phyloP scores from a whole-genome alignment of 176 grass and related monocot genomes.

The Cenchrus fungigraminus region DNA sequence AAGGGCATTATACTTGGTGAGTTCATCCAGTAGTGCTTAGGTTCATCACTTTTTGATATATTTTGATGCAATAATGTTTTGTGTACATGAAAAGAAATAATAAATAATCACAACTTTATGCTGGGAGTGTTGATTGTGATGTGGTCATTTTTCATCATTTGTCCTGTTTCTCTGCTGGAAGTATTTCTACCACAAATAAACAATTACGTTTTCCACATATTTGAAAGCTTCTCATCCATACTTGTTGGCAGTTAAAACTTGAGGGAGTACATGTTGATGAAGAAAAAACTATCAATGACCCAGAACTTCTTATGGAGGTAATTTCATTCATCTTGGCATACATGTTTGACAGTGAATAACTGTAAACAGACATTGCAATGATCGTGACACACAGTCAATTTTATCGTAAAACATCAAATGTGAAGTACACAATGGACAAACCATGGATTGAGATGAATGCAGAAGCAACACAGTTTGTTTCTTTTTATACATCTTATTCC shows the following conservation, averaged over 20 bases:
- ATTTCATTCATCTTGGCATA: background rate
- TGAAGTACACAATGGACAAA: background rate
- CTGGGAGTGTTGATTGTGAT: no score
- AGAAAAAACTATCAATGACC: conserved; percentile 82
- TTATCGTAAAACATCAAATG: background rate
- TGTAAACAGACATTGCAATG: background rate
- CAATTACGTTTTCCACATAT: no score
- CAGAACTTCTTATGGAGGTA: conserved; percentile 87
- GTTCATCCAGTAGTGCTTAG: conserved; percentile 20
- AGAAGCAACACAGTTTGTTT: no score
- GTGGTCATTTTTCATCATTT: no score
- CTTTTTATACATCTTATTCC: background rate
- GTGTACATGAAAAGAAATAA: background rate
- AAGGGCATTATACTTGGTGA: conserved; percentile 86
- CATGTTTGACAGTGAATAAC: no score
- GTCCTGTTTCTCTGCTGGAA: no score
- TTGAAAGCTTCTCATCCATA: no score
- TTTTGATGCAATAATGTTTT: background rate
- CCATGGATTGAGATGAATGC: background rate
- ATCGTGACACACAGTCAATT: background rate
- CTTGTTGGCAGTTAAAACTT: conserved; percentile 73
- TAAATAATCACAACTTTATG: background rate
- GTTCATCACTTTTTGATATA: background rate
- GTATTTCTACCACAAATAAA: no score
- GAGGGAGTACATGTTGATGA: conserved; percentile 79